Base-by-base conservation (phyloP, 768 basidiomycete species). In the Fistulinella prunicolor region DNA sequence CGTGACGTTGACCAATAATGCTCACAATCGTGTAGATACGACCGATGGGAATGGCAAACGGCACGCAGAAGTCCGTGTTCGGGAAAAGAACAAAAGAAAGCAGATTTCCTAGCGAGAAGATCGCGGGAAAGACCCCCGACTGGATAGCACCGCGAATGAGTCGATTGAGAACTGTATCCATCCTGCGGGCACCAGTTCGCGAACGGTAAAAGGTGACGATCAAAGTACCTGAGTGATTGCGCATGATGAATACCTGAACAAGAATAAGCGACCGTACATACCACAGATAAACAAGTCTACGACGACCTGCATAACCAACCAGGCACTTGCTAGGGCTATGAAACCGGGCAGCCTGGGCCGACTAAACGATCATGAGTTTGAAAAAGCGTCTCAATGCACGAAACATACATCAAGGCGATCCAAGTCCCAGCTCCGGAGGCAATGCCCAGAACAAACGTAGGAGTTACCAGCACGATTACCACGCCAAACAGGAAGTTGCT, bases 161-260 rank as follows among this genome's bases (percentile, higher is more conserved):
- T 24, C 34, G 42, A 19, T 50, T 50, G 21, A 53, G 16, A 16
- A 79, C 69, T 0, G 69, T 75, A 53, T 82, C 78, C 5, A 75
- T 81, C 53, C 64, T 73, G 16, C 65, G 66, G 61, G 79, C 76
- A n/a, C 81, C 79, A 14, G 79, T 81, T 44, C 73, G 69, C 6
- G 72, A 72, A 34, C 41, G 46, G 8, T 12, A 40, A 22, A 30
- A 19, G 9, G 41, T 3, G 9, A 19, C 19, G 21, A 42, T 12
- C 32, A 40, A 39, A 4, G 53, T 57, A 8, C 60, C 65, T 56
- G 66, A 21, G n/a, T n/a, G n/a, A 12, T 14, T 19, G 20, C 12
- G 1, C 17, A 12, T 32, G 49, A 10, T 23, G 9, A 20, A n/a
- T n/a, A n/a, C n/a, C n/a, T n/a, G n/a, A n/a, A n/a, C n/a, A n/a